Evolutionary conservation across 768 basidiomycete species (phyloP), one percentile per base, ranked within the genome.

Genomic region (Panus rudis): DNA sequence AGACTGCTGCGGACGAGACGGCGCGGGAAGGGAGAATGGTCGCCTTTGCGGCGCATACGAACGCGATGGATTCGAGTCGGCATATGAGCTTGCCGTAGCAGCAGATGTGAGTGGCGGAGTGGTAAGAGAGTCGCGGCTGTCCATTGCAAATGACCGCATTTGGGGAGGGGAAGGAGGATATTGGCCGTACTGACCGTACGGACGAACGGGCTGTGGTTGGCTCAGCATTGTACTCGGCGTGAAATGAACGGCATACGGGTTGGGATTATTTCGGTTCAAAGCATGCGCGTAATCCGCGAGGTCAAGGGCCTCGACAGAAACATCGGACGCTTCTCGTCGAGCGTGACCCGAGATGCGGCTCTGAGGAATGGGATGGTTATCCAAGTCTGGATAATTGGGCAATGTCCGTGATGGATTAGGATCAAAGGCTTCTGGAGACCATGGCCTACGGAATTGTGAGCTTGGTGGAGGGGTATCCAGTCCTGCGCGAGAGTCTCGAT

Each of bases 291-390:
- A 86, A 58, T 84, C 83, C 24, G 81, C 81, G 19, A 86, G 68
- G 61, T 86, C 83, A 42, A 84, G 70, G 3, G 81, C 81, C 55
- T 84, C 81, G 1, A 84, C 71, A 42, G 80, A 82, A 21, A 69
- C 71, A 45, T 84, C 82, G 5, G 81, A 80, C 4, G 72, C 63
- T 46, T 81, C 76, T 47, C 74, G 52, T 27, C 52, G 52, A n/a
- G n/a, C n/a, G n/a, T n/a, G n/a, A n/a, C n/a, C n/a, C n/a, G n/a
- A n/a, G n/a, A n/a, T n/a, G n/a, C n/a, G n/a, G n/a, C n/a, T n/a
- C 40, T 24, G 46, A 27, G 26, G 54, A 43, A 35, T 49, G 33
- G 16, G 33, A 7, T 8, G n/a, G 33, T 8, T 7, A 6, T 7
- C 6, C 8, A 17, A 17, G 16, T 35, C 10, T 35, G 7, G n/a